Evolutionary conservation across 257 asterid species (phyloP).

Genomic region (Solanum pinnatisectum): DNA sequence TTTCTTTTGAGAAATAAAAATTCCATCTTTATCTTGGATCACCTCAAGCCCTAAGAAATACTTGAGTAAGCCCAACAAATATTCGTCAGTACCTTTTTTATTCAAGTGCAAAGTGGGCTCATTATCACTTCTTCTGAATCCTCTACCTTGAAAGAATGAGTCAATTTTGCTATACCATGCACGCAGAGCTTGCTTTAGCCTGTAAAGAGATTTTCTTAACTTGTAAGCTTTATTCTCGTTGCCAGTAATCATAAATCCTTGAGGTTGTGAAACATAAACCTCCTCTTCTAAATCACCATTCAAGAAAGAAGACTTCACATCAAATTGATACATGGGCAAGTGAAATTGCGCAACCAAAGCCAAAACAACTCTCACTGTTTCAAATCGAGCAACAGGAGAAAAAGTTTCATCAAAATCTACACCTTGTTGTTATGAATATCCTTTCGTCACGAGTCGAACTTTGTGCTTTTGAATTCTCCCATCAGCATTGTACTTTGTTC

Average conservation of each 20-base stretch:
- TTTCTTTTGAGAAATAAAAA: neutral
- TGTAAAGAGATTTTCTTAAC: neutral
- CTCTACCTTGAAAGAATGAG: neutral
- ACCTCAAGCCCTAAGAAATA: no score
- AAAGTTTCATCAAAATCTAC: neutral
- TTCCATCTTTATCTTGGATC: no score
- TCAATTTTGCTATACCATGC: neutral
- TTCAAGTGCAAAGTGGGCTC: slow-evolving; percentile 2
- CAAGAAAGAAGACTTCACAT: no score
- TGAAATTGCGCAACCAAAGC: neutral
- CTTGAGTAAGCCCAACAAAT: neutral
- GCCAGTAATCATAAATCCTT: no score
- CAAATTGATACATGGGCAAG: no score
- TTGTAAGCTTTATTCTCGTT: neutral
- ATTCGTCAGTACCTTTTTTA: neutral
- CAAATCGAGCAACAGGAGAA: neutral
- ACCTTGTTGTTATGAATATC: neutral
- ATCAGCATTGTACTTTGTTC: neutral
- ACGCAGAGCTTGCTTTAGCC: neutral
- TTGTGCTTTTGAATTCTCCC: no score
- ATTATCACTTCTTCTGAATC: neutral
- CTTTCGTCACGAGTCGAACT: neutral
- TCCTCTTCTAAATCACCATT: no score
- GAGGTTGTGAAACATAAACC: no score
- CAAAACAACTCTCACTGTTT: neutral